Base-by-base conservation (phyloP, 75 land plant species). In the Pinus tabuliformis region DNA sequence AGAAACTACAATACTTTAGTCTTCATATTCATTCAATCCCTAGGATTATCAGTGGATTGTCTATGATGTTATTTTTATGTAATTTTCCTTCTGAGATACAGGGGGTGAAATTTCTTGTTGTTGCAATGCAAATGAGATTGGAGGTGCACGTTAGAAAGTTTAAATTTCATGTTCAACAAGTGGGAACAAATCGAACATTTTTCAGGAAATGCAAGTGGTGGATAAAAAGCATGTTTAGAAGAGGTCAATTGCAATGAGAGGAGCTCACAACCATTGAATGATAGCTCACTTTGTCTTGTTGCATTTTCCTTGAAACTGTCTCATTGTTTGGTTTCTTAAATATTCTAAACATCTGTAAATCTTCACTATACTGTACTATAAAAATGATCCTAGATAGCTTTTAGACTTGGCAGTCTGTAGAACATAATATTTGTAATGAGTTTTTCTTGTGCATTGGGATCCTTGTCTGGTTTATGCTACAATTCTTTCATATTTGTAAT, bases 261-360 rank as follows among this genome's bases (percentile, higher is more conserved):
- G 73, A 85, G 87, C 85, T 8, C 81, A 85, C 57, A 85, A 81
- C 70, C 87, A 85, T 81, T 85, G 87, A 78, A 66, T 85, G 80
- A 85, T 85, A 64, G n/a, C 18, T 75, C 70, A 13, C 24, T 68
- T 52, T 66, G 3, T 66, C 49, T 39, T 66, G 20, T 21, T n/a
- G 39, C 21, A 18, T 36, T 39, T 68, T 39, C 13, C 3, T 68
- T 37, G 2, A 8, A 3, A 39, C 17, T 36, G 18, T 79, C 57
- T 26, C 3, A 36, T 75, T 72, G 79, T 72, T 33, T 54, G 13
- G 5, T 22, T 54, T 0, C n/a, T 75, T 75, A 36, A 36, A 36
- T 75, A 3, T 21, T 6, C 17, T 61, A 13, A 21, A 15, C 5
- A 42, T 30, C 37, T 65, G 45, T 14, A 5, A 65, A 30, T 20